Evolutionary conservation across 2,329 filamentous ascomycete genomes (phyloP).

Genomic region (Fonsecaea multimorphosa): DNA sequence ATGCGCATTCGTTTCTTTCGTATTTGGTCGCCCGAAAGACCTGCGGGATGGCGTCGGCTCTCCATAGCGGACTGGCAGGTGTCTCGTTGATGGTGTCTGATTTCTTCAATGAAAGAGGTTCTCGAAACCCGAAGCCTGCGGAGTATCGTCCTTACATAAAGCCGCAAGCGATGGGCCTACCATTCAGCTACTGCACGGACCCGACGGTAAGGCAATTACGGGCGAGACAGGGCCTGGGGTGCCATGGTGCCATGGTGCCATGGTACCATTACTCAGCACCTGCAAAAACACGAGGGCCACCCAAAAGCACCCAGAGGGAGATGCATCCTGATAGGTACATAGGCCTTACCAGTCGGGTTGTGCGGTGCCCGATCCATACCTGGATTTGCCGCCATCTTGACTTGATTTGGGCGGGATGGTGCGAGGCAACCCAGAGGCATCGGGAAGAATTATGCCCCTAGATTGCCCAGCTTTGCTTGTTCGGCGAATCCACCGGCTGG

Average conservation of each 20-base stretch:
- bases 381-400: background rate
- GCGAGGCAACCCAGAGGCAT: no score
- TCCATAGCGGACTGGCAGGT: constrained; percentile 3
- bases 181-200: background rate
- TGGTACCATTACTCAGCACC: constrained; percentile 6
- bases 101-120: background rate
- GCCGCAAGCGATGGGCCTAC: background rate
- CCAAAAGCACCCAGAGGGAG: background rate
- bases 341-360: background rate
- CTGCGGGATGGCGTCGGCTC: constrained; percentile 4
- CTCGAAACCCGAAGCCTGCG: constrained; percentile 13
- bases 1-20: constrained; percentile 22
- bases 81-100: background rate
- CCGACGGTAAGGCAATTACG: background rate
- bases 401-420: background rate
- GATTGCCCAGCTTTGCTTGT: background rate
- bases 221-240: constrained; percentile 1
- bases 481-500: background rate
- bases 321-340: background rate
- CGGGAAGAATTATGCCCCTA: constrained; percentile 2
- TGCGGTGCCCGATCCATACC: background rate
- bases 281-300: no score
- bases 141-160: constrained; percentile 8
- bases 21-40: constrained; percentile 2
- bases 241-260: background rate